A percentile compares a stretch with the other conserved stretches of the same genome.
Conservation (phyloP, 768 basidiomycete species). For the Pleurotus platypus region DNA sequence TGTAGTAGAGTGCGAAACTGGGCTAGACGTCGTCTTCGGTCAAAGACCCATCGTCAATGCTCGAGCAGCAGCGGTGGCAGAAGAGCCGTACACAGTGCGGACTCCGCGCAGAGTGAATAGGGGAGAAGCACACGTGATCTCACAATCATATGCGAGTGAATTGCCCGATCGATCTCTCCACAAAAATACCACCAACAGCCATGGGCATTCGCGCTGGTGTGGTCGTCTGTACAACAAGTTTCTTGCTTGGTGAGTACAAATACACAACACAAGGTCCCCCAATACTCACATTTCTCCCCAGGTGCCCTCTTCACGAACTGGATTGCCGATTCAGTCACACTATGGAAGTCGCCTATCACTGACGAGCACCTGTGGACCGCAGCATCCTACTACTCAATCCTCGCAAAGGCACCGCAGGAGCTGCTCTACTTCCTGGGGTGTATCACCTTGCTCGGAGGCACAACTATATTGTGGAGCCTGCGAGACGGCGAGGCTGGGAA, state of each 20-base stretch:
- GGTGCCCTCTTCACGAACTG: constrained; percentile 85
- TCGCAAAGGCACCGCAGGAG: constrained; percentile 60
- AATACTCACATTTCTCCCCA: constrained; percentile 20
- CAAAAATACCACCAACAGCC: constrained; percentile 11
- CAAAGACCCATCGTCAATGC: no score
- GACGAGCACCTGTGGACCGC: constrained; percentile 82
- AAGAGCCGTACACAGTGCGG: no score
- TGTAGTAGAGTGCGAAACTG: no score
- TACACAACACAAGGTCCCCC: neutral
- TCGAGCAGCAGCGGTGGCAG: no score
- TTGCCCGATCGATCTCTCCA: neutral
- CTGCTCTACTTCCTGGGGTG: constrained; percentile 55
- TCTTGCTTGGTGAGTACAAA: constrained; percentile 61
- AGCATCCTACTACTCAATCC: constrained; percentile 76
- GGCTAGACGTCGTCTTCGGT: no score
- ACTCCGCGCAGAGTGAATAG: neutral
- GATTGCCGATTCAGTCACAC: constrained; percentile 89
- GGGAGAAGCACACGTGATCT: neutral
- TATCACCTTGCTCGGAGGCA: constrained; percentile 55
- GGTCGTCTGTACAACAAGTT: constrained; percentile 75
- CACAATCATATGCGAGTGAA: neutral
- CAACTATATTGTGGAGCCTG: constrained; percentile 75
- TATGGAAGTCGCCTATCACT: constrained; percentile 87
- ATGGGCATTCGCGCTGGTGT: constrained; percentile 75
- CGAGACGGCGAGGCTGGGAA: constrained; percentile 76